Base-by-base conservation (phyloP, 139 green algal genomes). In the Picochlorum sp. region DNA sequence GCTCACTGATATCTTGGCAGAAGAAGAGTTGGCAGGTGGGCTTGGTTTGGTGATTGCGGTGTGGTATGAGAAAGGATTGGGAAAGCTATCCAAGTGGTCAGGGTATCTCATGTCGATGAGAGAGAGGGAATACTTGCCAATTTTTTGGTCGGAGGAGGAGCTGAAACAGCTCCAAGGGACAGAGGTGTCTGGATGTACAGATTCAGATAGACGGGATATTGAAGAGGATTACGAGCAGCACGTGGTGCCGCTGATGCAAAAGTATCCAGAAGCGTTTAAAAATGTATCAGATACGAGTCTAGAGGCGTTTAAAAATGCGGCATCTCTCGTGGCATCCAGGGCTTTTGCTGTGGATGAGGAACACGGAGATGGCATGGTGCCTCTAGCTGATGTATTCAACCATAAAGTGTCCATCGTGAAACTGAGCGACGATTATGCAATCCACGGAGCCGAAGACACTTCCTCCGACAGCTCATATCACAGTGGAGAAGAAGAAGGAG, bases 341-440 rank as follows among this genome's bases (percentile, higher is more conserved):
- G 83, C 79, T 6, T 95, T 95, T 70, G 80, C 81, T 20, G 76
- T 95, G 18, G 86, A 93, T 66, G 62, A 68, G 31, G 73, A 66
- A n/a, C 85, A 94, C 63, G 87, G 88, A 85, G 72, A 83, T 44
- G 72, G 76, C 2, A 74, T 92, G 77, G 88, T 95, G 8, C 88
- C 88, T 0, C 70, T 95, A 21, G 88, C 88, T 1, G 88, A 95
- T 66, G 75, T 87, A 7, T 95, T 95, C 79, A 95, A 95, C 73
- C 88, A 95, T 78, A 95, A 95, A 71, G 77, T 77, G 0, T 60
- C 73, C 9, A 38, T 85, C 3, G 85, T 88, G 28, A 31, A 68
- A 8, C 56, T 86, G 6, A 47, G 34, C 10, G 28, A 38, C 3
- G 62, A 45, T 14, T 78, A 79, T 47, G 45, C 44, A 58, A 57